Percentiles rank a stretch among this genome's conserved stretches.
phyloP scores from a whole-genome alignment of 2,329 filamentous ascomycete genomes.

The Neoascochyta sp. region DNA sequence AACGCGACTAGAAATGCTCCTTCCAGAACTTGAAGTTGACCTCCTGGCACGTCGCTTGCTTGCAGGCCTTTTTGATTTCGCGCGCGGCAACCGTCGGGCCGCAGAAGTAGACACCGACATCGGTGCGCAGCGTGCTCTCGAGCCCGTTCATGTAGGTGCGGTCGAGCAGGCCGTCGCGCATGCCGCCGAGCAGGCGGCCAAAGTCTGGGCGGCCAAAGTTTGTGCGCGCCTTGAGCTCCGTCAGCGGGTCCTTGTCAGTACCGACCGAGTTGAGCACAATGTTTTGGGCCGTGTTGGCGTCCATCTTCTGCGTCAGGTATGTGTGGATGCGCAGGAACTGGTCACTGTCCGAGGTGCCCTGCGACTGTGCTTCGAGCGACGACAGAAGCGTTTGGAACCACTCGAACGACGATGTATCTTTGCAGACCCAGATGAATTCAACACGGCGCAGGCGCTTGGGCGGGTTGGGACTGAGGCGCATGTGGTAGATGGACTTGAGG shows the following conservation, averaged over 20 bases:
- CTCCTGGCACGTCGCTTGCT: constrained; percentile 66
- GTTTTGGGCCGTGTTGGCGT: constrained; percentile 89
- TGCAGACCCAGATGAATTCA: constrained; percentile 99
- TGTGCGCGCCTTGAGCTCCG: constrained; percentile 82
- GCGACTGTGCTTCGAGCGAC: constrained; percentile 82
- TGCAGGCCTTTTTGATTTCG: constrained; percentile 79
- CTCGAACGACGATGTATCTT: constrained; percentile 91
- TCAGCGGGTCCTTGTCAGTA: constrained; percentile 81
- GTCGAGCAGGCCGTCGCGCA: constrained; percentile 84
- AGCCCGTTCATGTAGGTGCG: constrained; percentile 80
- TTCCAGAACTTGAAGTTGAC: constrained; percentile 99
- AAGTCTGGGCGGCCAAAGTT: constrained; percentile 97
- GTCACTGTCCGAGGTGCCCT: constrained; percentile 58
- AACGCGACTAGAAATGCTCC: constrained; percentile 74
- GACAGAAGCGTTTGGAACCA: constrained; percentile 97
- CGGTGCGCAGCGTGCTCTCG: constrained; percentile 71
- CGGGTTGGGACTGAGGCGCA: constrained; percentile 84
- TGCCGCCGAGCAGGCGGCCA: constrained; percentile 68
- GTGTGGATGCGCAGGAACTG: constrained; percentile 98
- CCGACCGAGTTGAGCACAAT: constrained; percentile 96
- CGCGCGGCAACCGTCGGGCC: constrained; percentile 78
- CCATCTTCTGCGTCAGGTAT: constrained; percentile 90
- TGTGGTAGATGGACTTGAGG: constrained; percentile 97
- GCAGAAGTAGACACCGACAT: constrained; percentile 97
- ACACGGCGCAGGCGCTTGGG: constrained; percentile 86